phyloP scores from a whole-genome alignment of 2,329 filamentous ascomycete species.

The Thielaviopsis populi region DNA sequence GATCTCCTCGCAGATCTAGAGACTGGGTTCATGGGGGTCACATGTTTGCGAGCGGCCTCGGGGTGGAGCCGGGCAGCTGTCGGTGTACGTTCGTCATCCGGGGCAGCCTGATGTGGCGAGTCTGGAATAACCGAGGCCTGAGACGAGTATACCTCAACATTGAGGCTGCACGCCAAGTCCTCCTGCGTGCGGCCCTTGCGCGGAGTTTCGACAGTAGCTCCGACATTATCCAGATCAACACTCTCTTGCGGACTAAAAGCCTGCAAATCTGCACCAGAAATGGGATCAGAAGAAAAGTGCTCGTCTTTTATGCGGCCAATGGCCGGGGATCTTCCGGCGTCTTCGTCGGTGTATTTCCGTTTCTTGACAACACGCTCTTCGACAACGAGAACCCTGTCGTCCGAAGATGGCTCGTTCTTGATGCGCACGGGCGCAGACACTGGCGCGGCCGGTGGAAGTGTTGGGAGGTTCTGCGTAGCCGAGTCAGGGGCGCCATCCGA shows the following conservation, averaged over 20 bases:
- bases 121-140: constrained; percentile 13
- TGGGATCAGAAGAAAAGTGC: background rate
- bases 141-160: constrained; percentile 11
- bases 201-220: constrained; percentile 4
- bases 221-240: constrained; percentile 6
- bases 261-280: background rate
- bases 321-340: background rate
- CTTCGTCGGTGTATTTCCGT: constrained; percentile 1
- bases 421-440: constrained; percentile 20
- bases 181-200: background rate
- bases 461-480: background rate
- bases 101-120: constrained; percentile 2
- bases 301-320: constrained; percentile 13
- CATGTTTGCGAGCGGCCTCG: background rate
- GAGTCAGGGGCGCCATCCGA: background rate
- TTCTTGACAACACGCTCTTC: constrained; percentile 11
- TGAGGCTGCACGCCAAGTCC: constrained; percentile 7
- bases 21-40: background rate
- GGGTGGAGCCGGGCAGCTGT: background rate
- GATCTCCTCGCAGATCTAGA: background rate
- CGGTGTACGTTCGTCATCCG: background rate
- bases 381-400: constrained; percentile 6
- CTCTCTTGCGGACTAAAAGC: constrained; percentile 10
- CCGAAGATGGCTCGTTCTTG: constrained; percentile 32
- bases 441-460: background rate